These are phyloP conservation scores for Penicillium verrucosum DNA, from an alignment of 2,329 filamentous ascomycete species.

Conservation along the genomic window DNA sequence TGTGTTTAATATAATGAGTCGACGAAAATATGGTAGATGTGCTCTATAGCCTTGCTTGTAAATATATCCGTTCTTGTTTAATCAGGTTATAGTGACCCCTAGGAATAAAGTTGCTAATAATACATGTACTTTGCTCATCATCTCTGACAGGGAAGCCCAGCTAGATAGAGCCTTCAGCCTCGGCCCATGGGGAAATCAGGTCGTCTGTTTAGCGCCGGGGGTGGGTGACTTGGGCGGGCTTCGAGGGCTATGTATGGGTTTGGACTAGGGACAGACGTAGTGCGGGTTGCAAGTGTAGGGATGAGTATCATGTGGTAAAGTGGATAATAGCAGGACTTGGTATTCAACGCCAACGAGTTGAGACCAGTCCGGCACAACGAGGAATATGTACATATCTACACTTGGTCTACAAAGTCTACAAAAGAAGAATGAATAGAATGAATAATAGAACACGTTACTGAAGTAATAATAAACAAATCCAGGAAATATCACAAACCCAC, in stretches of 20 bases:
- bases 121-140: no score
- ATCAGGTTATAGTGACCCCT: not conserved
- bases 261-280: not conserved
- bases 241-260: not conserved
- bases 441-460: not conserved
- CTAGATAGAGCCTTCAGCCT: no score
- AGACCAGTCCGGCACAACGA: not conserved
- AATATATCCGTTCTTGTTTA: not conserved
- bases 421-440: not conserved
- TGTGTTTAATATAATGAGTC: not conserved
- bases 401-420: not conserved
- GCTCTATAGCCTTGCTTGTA: not conserved
- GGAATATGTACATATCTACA: not conserved
- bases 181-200: no score
- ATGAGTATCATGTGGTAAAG: not conserved
- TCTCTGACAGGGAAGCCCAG: no score
- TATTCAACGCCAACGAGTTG: not conserved
- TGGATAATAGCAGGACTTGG: not conserved
- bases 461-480: conserved; percentile 10
- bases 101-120: no score
- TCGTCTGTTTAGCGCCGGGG: not conserved
- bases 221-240: not conserved
- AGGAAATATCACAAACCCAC: conserved; percentile 12
- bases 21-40: not conserved
- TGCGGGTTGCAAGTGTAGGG: not conserved